These are phyloP conservation scores for Penicillium freii DNA, from an alignment of 2,329 filamentous ascomycete species.

Conservation along the genomic window DNA sequence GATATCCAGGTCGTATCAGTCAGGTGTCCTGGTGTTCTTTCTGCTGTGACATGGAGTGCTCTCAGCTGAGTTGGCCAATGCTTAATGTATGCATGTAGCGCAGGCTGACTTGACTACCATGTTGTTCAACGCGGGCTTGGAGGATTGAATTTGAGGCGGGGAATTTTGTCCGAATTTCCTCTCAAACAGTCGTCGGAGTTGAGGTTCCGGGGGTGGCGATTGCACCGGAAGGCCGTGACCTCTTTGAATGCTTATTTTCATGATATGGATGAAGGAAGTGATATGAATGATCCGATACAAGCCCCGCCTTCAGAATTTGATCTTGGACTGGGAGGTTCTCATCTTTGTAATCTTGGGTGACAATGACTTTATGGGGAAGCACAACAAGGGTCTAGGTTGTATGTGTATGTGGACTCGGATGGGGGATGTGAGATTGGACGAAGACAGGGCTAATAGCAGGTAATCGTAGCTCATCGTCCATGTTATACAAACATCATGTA, in stretches of 20 bases:
- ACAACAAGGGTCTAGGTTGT: background rate
- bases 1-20: background rate
- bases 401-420: background rate
- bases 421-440: background rate
- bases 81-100: background rate
- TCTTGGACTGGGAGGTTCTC: background rate
- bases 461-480: too few relatives aligned
- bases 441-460: background rate
- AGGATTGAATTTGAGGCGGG: background rate
- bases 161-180: background rate
- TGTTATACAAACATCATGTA: background rate
- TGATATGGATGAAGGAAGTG: background rate
- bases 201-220: background rate
- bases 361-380: background rate
- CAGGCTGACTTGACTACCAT: background rate
- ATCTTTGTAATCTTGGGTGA: background rate
- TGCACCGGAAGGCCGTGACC: background rate
- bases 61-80: background rate
- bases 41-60: background rate
- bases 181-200: background rate
- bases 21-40: background rate
- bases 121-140: background rate
- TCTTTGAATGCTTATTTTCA: background rate
- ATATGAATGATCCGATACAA: background rate
- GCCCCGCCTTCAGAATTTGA: background rate